Evolutionary conservation across 2,329 filamentous ascomycete genomes (phyloP).

Genomic region (Colletotrichum acutatum): DNA sequence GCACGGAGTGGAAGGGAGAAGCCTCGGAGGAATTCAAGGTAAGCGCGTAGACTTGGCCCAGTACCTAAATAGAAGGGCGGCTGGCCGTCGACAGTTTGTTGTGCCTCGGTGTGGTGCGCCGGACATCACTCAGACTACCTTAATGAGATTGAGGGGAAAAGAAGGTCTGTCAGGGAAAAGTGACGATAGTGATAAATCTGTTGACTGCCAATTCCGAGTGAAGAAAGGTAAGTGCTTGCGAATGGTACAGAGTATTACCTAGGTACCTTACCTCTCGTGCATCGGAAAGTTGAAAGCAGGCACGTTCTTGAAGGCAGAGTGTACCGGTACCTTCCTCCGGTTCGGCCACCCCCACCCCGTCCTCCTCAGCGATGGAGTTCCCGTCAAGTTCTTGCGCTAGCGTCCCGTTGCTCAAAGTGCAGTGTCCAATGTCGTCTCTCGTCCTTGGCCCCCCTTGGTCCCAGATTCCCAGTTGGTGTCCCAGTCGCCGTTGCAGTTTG

Average conservation of each 20-base stretch:
- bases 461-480: slow-evolving; percentile 37
- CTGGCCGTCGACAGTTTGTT: neutral
- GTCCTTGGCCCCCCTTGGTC: slow-evolving; percentile 10
- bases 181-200: neutral
- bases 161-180: neutral
- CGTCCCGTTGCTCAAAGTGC: slow-evolving; percentile 7
- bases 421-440: neutral
- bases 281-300: neutral
- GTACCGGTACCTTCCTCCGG: slow-evolving; percentile 1
- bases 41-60: neutral
- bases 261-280: no score
- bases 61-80: neutral
- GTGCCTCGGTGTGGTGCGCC: neutral
- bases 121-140: neutral
- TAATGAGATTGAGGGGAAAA: neutral
- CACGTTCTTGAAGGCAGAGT: neutral
- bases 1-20: slow-evolving; percentile 12
- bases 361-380: slow-evolving; percentile 8
- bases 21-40: neutral
- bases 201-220: neutral
- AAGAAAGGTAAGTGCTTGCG: neutral
- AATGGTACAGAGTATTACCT: neutral
- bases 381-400: slow-evolving; percentile 10
- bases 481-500: slow-evolving; percentile 57
- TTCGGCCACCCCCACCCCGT: slow-evolving; percentile 27